phyloP scores from a whole-genome alignment of 139 green algal species.

The Tetradesmus lagerheimii region DNA sequence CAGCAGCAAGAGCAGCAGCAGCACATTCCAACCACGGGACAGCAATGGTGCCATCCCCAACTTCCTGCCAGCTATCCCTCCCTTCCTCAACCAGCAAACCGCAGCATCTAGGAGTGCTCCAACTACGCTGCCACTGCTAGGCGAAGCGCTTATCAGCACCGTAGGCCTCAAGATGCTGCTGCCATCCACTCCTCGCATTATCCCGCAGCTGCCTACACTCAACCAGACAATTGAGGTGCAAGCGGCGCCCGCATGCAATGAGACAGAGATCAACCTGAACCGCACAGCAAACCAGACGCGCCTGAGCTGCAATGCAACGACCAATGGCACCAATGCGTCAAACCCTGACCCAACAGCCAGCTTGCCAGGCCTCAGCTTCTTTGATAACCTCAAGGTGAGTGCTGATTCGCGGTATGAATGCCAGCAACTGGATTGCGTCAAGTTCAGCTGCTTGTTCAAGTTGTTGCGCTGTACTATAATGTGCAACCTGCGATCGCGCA shows the following conservation, averaged over 20 bases:
- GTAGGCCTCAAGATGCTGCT: conserved; percentile 39
- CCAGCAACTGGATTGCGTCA: no score
- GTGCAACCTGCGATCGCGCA: no score
- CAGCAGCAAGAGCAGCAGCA: conserved; percentile 40
- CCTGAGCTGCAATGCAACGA: conserved; percentile 2
- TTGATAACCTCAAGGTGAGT: conserved; percentile 18
- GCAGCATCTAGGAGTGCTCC: not conserved
- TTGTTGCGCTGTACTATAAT: no score
- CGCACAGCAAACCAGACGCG: not conserved
- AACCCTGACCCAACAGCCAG: not conserved
- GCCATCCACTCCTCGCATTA: conserved; percentile 24
- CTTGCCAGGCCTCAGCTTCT: not conserved
- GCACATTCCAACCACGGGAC: not conserved
- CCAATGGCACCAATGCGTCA: not conserved
- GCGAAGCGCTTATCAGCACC: not conserved
- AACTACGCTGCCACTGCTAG: not conserved
- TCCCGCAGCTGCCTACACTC: conserved; percentile 11
- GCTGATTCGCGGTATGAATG: no score
- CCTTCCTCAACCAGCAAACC: not conserved
- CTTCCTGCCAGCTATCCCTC: not conserved
- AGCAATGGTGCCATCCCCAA: not conserved
- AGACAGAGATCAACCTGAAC: conserved; percentile 15
- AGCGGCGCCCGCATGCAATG: not conserved
- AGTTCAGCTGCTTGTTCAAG: no score
- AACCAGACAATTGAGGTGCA: conserved; percentile 8